Conservation (phyloP, 352 stramenopile genomes). For the Pythium apleroticum region DNA sequence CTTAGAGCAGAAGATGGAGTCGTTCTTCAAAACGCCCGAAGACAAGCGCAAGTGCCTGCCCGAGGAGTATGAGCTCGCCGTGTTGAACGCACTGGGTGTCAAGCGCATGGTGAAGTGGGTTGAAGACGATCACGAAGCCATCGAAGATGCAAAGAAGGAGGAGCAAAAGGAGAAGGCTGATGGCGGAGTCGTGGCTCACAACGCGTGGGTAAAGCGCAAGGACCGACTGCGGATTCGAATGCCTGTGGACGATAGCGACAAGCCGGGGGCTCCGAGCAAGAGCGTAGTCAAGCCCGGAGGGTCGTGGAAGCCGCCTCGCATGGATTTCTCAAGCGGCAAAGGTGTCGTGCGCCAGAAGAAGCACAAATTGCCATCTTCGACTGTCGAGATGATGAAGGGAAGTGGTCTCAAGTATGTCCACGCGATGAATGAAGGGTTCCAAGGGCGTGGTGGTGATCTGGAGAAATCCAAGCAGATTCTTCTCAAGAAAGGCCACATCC, state of each 20-base stretch:
- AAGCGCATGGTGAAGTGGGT: slow-evolving; percentile 78
- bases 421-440: slow-evolving; percentile 85
- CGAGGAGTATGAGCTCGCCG: slow-evolving; percentile 52
- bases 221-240: slow-evolving; percentile 74
- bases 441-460: slow-evolving; percentile 77
- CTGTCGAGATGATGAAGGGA: slow-evolving; percentile 70
- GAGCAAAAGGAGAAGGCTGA: slow-evolving; percentile 71
- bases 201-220: slow-evolving; percentile 77
- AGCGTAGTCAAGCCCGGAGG: slow-evolving; percentile 19
- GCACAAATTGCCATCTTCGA: slow-evolving; percentile 61
- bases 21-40: slow-evolving; percentile 19
- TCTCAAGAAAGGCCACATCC: slow-evolving; percentile 72
- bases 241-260: slow-evolving; percentile 27
- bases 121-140: slow-evolving; percentile 67
- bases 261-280: slow-evolving; percentile 6
- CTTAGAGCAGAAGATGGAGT: slow-evolving; percentile 59
- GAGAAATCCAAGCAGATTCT: slow-evolving; percentile 78
- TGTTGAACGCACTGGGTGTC: slow-evolving; percentile 62
- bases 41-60: slow-evolving; percentile 31
- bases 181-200: slow-evolving; percentile 70
- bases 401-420: slow-evolving; percentile 85
- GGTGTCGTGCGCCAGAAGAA: slow-evolving; percentile 59
- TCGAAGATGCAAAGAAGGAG: slow-evolving; percentile 68
- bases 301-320: slow-evolving; percentile 43
- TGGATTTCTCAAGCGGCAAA: slow-evolving; percentile 75